Evolutionary conservation across 2,329 filamentous ascomycete species (phyloP).

Genomic region (Sordariomycetes sp.): DNA sequence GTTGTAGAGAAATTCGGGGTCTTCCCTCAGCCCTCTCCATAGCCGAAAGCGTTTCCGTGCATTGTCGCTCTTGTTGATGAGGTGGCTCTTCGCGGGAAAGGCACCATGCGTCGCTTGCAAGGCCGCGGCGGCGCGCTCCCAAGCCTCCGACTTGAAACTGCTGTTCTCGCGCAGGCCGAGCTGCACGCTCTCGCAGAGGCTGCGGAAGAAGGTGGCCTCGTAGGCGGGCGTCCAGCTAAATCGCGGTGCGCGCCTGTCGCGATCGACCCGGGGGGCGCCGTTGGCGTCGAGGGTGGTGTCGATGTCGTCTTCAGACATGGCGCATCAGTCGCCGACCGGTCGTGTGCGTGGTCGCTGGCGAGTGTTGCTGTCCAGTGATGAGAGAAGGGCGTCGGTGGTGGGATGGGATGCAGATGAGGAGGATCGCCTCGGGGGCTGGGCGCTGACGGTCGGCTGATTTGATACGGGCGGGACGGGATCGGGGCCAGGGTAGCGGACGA

Average conservation of each 20-base stretch:
- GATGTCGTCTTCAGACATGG: conserved; percentile 29
- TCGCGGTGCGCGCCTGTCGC: conserved; percentile 36
- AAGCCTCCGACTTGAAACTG: conserved; percentile 53
- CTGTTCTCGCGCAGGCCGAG: conserved; percentile 47
- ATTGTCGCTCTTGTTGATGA: conserved; percentile 57
- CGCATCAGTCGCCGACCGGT: too few species aligned
- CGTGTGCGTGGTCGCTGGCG: too few species aligned
- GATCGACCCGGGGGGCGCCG: conserved; percentile 20
- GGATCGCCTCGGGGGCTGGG: too few species aligned
- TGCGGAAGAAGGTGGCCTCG: conserved; percentile 52
- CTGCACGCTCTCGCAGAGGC: conserved; percentile 49
- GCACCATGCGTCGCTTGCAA: conserved; percentile 46
- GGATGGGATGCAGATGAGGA: too few species aligned
- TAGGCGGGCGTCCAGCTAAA: conserved; percentile 52
- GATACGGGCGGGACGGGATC: too few species aligned
- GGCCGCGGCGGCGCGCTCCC: conserved; percentile 46
- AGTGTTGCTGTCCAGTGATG: neutral
- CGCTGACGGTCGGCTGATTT: too few species aligned
- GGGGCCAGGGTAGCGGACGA: too few species aligned
- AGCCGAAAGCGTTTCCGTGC: conserved; percentile 54
- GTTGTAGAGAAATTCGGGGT: conserved; percentile 48
- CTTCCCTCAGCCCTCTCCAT: conserved; percentile 48
- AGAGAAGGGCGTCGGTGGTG: too few species aligned
- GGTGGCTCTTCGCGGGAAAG: conserved; percentile 49
- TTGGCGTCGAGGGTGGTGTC: conserved; percentile 25